Conservation (phyloP, 2,329 filamentous ascomycete genomes). For the Dendrostoma leiphaemia region DNA sequence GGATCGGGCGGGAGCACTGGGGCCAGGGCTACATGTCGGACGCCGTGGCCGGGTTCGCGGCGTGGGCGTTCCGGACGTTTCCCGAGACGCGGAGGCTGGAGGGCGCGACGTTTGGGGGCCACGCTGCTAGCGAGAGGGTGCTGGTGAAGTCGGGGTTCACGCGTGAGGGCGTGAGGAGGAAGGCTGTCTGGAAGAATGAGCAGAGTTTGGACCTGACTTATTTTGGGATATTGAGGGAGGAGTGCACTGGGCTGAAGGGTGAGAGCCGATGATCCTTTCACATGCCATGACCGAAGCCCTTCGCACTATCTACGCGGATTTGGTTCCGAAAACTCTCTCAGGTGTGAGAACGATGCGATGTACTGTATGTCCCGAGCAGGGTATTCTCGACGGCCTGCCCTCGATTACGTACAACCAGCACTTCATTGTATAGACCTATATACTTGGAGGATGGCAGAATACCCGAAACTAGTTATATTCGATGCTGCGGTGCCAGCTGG, state of each 20-base stretch:
- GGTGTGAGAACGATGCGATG: too few species aligned
- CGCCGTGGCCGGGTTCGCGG: conserved; percentile 35
- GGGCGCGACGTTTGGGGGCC: conserved; percentile 34
- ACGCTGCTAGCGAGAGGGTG: conserved; percentile 41
- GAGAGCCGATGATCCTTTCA: neutral
- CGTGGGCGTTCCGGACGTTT: conserved; percentile 43
- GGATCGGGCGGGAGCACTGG: conserved; percentile 41
- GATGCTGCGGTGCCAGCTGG: too few species aligned
- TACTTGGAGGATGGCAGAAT: too few species aligned
- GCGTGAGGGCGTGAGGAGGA: conserved; percentile 41
- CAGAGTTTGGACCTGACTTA: conserved; percentile 34
- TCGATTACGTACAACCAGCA: too few species aligned
- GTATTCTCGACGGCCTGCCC: too few species aligned
- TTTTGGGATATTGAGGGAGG: conserved; percentile 38
- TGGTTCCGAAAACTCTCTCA: too few species aligned
- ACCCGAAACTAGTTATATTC: too few species aligned
- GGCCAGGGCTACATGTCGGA: conserved; percentile 44
- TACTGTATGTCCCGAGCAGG: too few species aligned
- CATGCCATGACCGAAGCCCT: too few species aligned
- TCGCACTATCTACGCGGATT: too few species aligned
- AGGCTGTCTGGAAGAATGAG: conserved; percentile 41
- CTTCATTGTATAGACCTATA: too few species aligned
- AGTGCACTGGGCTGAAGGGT: conserved; percentile 24
- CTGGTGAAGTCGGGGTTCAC: conserved; percentile 41
- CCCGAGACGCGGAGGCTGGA: conserved; percentile 41